These are phyloP conservation scores for Vigna trinervia DNA, from an alignment of 306 rosid genomes.

Conservation along the genomic window DNA sequence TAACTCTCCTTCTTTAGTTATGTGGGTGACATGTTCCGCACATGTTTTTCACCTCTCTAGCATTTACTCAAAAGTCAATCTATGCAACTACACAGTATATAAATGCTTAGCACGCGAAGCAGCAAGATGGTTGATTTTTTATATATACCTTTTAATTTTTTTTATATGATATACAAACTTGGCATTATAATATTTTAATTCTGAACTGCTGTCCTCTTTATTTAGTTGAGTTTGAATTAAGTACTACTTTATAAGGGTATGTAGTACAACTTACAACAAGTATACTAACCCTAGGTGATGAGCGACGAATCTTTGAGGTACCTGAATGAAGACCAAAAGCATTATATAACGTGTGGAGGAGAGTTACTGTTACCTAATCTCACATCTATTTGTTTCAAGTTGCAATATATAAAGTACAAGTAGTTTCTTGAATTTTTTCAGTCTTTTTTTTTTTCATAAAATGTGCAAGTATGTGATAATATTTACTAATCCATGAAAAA, in stretches of 20 bases:
- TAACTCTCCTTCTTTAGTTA: neutral
- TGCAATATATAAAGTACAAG: constrained; percentile 14
- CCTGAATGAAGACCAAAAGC: constrained; percentile 3
- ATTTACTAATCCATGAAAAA: neutral
- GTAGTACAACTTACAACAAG: neutral
- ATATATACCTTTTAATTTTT: neutral
- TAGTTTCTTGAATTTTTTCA: neutral
- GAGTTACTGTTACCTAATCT: neutral
- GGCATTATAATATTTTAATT: constrained; percentile 6
- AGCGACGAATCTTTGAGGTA: constrained; percentile 6
- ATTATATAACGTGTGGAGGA: neutral
- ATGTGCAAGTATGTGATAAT: neutral
- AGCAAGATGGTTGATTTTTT: constrained; percentile 8
- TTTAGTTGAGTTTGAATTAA: constrained; percentile 1
- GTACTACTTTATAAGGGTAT: neutral
- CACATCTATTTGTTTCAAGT: neutral
- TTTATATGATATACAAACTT: neutral
- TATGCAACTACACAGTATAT: neutral
- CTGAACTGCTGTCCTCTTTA: neutral
- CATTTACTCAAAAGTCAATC: neutral
- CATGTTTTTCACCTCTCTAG: constrained; percentile 24
- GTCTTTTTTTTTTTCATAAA: neutral
- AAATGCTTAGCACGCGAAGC: constrained; percentile 16
- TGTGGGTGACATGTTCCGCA: neutral
- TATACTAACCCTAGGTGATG: constrained; percentile 19